These are phyloP conservation scores for Hypoxylon sp. DNA, from an alignment of 2,329 filamentous ascomycete genomes.

Conservation along the genomic window DNA sequence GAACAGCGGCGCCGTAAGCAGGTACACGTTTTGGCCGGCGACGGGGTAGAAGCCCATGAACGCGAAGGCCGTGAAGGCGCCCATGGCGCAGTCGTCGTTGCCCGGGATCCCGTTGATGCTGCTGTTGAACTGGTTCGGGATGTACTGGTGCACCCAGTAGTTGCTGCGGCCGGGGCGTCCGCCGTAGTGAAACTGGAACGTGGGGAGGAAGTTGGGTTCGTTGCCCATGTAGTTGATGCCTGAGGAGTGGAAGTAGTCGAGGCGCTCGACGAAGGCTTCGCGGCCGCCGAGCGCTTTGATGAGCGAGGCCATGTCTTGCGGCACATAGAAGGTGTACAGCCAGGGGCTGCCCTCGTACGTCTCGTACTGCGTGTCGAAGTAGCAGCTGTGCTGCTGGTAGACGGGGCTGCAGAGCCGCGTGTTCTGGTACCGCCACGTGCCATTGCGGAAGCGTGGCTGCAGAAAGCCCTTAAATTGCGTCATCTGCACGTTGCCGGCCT, in stretches of 20 bases:
- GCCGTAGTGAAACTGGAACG: conserved; percentile 75
- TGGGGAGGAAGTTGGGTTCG: conserved; percentile 67
- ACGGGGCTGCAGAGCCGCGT: conserved; percentile 72
- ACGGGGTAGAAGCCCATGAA: conserved; percentile 70
- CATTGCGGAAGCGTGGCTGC: conserved; percentile 76
- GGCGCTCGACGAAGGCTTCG: conserved; percentile 69
- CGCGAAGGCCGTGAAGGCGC: conserved; percentile 66
- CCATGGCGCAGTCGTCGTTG: conserved; percentile 71
- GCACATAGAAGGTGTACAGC: conserved; percentile 78
- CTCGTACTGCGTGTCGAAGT: conserved; percentile 61
- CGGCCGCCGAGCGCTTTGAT: conserved; percentile 69
- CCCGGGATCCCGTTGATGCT: conserved; percentile 70
- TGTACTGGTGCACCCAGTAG: conserved; percentile 73
- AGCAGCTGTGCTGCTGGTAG: conserved; percentile 64
- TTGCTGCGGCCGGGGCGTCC: conserved; percentile 72
- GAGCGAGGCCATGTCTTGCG: conserved; percentile 59
- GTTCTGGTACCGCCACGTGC: conserved; percentile 76
- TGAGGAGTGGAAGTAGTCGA: conserved; percentile 76
- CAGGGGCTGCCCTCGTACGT: conserved; percentile 70
- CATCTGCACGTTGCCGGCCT: conserved; percentile 46
- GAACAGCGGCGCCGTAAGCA: conserved; percentile 67
- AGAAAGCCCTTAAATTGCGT: conserved; percentile 77
- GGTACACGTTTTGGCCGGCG: conserved; percentile 68
- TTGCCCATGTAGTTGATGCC: conserved; percentile 80
- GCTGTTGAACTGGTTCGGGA: conserved; percentile 77